Evolutionary conservation across 2,329 filamentous ascomycete genomes (phyloP).

Genomic region (Coniochaeta prunicola): DNA sequence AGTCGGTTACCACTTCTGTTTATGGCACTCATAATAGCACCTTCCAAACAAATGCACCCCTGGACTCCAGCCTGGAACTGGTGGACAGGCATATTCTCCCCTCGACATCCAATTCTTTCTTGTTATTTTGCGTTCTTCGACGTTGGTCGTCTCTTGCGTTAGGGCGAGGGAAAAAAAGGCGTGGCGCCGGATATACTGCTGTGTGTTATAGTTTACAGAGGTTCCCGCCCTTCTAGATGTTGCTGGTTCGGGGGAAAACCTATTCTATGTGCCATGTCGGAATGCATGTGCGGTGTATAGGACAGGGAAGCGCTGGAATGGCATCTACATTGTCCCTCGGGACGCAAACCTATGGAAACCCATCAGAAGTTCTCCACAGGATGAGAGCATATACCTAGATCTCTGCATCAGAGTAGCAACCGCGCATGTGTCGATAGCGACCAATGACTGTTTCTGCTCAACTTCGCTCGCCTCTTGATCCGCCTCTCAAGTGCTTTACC

Average conservation of each 20-base stretch:
- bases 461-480: neutral
- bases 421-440: neutral
- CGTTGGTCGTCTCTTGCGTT: neutral
- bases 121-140: neutral
- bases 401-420: neutral
- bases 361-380: neutral
- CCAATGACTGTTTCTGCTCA: neutral
- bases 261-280: neutral
- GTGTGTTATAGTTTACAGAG: neutral
- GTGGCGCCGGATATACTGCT: neutral
- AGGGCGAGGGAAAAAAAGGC: neutral
- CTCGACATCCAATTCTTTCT: neutral
- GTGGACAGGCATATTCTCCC: neutral
- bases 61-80: neutral
- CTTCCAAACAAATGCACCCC: neutral
- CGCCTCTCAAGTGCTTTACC: neutral
- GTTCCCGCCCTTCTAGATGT: neutral
- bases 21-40: neutral
- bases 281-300: neutral
- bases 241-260: neutral
- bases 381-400: neutral
- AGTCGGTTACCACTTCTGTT: neutral
- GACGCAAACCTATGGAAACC: neutral
- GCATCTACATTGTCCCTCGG: neutral
- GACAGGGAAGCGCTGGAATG: neutral